Evolutionary conservation across 345 rosid genomes (phyloP).

Genomic region (Noccaea bulbosa): DNA sequence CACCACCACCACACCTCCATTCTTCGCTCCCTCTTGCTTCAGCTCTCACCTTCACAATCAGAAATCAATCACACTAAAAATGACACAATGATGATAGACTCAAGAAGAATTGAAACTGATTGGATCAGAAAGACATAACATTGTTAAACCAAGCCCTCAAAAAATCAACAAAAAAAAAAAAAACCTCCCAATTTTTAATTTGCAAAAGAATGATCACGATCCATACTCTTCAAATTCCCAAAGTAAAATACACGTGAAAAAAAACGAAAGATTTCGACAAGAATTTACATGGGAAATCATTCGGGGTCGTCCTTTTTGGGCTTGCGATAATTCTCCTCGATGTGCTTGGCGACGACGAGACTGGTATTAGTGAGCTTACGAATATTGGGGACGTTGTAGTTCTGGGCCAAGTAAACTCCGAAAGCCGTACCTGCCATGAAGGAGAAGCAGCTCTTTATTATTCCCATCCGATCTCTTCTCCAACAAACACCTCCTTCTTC

Average conservation of each 20-base stretch:
- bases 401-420: slow-evolving; percentile 71
- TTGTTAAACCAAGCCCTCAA: not conserved
- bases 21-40: not conserved
- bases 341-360: slow-evolving; percentile 57
- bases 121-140: not conserved
- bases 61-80: not conserved
- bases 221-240: not conserved
- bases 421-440: slow-evolving; percentile 54
- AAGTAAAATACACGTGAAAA: not conserved
- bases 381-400: slow-evolving; percentile 72
- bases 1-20: slow-evolving; percentile 16
- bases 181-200: not conserved
- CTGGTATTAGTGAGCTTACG: slow-evolving; percentile 57
- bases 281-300: too few relatives aligned
- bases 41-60: slow-evolving; percentile 17
- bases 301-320: slow-evolving; percentile 56
- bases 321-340: slow-evolving; percentile 70
- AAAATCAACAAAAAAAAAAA: not conserved
- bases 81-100: too few relatives aligned
- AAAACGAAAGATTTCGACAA: too few relatives aligned
- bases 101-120: not conserved
- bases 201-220: slow-evolving; percentile 14
- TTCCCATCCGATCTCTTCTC: slow-evolving; percentile 65
- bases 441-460: slow-evolving; percentile 58
- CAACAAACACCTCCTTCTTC: not conserved